Percentiles rank a stretch among this genome's conserved stretches.
These are phyloP conservation scores for Boletus edulis DNA, from an alignment of 768 basidiomycete genomes.

Conservation along the genomic window DNA sequence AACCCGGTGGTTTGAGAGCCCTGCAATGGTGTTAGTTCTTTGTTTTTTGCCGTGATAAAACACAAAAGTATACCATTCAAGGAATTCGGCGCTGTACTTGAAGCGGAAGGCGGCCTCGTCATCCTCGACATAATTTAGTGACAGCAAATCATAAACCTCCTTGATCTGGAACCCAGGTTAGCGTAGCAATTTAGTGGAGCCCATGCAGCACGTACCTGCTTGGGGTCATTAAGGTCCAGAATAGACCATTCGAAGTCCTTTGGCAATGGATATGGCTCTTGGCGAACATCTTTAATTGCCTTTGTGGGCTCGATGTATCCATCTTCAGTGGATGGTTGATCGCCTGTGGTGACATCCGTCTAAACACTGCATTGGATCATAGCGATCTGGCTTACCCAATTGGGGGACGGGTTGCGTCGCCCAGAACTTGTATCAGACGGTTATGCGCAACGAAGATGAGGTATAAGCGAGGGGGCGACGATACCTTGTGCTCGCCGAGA, in stretches of 20 bases:
- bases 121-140: conserved; percentile 95
- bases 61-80: conserved; percentile 66
- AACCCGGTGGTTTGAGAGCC: conserved; percentile 94
- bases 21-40: conserved; percentile 37
- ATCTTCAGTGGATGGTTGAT: conserved; percentile 65
- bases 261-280: conserved; percentile 85
- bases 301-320: conserved; percentile 87
- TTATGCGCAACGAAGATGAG: conserved; percentile 6
- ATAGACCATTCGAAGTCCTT: conserved; percentile 91
- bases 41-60: neutral
- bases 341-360: conserved; percentile 41
- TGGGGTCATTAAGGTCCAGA: conserved; percentile 74
- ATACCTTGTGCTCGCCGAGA: conserved; percentile 86
- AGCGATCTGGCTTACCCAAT: conserved; percentile 45
- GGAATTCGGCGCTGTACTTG: conserved; percentile 92
- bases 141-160: conserved; percentile 90
- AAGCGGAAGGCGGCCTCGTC: conserved; percentile 95
- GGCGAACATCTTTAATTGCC: conserved; percentile 73
- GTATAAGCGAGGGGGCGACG: conserved; percentile 14
- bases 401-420: conserved; percentile 97
- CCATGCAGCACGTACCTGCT: conserved; percentile 48
- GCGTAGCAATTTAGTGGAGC: neutral
- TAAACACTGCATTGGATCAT: neutral
- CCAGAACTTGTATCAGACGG: conserved; percentile 72
- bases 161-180: conserved; percentile 53